These are phyloP conservation scores for Fusarium praegraminearum DNA, from an alignment of 2,329 filamentous ascomycete genomes.

Conservation along the genomic window DNA sequence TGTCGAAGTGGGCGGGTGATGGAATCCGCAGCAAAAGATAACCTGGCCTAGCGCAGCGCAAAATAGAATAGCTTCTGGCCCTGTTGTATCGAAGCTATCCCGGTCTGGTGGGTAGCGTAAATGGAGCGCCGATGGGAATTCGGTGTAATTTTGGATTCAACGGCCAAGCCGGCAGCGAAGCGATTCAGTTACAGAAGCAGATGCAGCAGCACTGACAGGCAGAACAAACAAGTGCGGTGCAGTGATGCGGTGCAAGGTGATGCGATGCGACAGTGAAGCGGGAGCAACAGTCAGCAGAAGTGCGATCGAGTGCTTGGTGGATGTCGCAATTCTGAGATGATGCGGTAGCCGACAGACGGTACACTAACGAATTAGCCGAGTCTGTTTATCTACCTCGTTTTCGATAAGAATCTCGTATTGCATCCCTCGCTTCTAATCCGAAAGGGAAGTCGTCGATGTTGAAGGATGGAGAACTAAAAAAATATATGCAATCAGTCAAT, in stretches of 20 bases:
- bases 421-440: not conserved
- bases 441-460: slow-evolving; percentile 6
- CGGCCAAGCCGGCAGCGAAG: not conserved
- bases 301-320: slow-evolving; percentile 19
- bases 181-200: not conserved
- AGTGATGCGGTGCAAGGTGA: slow-evolving; percentile 16
- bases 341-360: slow-evolving; percentile 6
- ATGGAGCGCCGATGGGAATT: slow-evolving; percentile 20
- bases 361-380: slow-evolving; percentile 26
- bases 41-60: slow-evolving; percentile 21
- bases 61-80: slow-evolving; percentile 25
- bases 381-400: not conserved
- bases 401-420: slow-evolving; percentile 12
- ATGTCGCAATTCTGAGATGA: slow-evolving; percentile 25
- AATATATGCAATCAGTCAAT: slow-evolving; percentile 13
- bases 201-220: not conserved
- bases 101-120: slow-evolving; percentile 24
- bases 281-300: slow-evolving; percentile 31
- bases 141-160: slow-evolving; percentile 23
- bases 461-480: not conserved
- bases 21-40: slow-evolving; percentile 30
- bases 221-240: not conserved
- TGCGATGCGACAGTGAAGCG: slow-evolving; percentile 22
- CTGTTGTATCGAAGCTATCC: slow-evolving; percentile 20
- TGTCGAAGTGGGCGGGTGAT: slow-evolving; percentile 22